Percentiles rank a stretch among this genome's conserved stretches.
Evolutionary conservation across 768 basidiomycete genomes (phyloP).

Genomic region (Sarcodon aspratus): DNA sequence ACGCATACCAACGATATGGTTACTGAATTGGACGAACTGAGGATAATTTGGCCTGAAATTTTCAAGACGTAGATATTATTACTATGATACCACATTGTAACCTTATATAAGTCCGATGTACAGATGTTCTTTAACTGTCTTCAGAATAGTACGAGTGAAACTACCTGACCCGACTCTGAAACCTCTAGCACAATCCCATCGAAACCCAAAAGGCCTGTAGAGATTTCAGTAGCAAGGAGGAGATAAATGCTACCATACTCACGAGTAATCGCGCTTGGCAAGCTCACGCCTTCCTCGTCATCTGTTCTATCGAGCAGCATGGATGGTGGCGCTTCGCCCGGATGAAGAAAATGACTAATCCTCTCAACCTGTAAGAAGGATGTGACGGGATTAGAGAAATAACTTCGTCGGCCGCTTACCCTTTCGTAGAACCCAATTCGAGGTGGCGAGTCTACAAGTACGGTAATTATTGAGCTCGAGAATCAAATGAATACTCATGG

Average conservation of each 20-base stretch:
- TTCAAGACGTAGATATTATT: slow-evolving; percentile 29
- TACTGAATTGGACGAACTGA: slow-evolving; percentile 49
- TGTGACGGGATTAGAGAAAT: not conserved
- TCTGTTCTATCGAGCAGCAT: slow-evolving; percentile 76
- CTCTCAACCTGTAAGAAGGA: slow-evolving; percentile 49
- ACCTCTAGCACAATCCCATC: slow-evolving; percentile 77
- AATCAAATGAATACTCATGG: not conserved
- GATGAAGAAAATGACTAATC: slow-evolving; percentile 67
- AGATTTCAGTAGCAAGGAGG: slow-evolving; percentile 5
- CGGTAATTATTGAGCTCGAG: not conserved
- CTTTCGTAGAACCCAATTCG: slow-evolving; percentile 63
- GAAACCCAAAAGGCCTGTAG: slow-evolving; percentile 54
- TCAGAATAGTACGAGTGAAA: slow-evolving; percentile 54
- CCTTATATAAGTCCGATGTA: not conserved
- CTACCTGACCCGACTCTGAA: slow-evolving; percentile 67
- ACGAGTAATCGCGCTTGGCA: slow-evolving; percentile 63
- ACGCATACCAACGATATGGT: slow-evolving; percentile 34
- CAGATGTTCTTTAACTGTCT: not conserved
- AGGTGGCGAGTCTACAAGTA: slow-evolving; percentile 55
- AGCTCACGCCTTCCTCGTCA: slow-evolving; percentile 57
- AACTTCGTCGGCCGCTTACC: slow-evolving; percentile 22
- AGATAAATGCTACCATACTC: slow-evolving; percentile 16
- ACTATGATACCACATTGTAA: not conserved
- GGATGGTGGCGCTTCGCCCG: slow-evolving; percentile 62
- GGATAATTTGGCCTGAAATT: slow-evolving; percentile 65